phyloP scores from a whole-genome alignment of 2,329 filamentous ascomycete genomes.

The Mycocentrospora acerina region DNA sequence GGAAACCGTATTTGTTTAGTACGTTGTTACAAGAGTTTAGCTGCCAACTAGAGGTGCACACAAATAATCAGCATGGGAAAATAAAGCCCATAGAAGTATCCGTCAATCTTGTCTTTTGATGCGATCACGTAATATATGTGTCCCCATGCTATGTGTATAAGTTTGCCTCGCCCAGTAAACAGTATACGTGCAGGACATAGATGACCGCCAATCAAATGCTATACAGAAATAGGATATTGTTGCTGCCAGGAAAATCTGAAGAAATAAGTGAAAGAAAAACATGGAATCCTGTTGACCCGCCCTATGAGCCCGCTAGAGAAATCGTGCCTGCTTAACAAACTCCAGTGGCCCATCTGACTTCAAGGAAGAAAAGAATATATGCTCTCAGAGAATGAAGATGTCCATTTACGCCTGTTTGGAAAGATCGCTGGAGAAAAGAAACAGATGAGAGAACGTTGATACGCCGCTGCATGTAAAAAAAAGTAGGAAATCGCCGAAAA shows the following conservation, averaged over 20 bases:
- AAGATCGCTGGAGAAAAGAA: constrained; percentile 2
- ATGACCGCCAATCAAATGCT: constrained; percentile 7
- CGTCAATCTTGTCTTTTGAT: neutral
- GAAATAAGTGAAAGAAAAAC: constrained; percentile 10
- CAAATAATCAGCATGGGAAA: constrained; percentile 25
- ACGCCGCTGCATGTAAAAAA: neutral
- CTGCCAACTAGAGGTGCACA: constrained; percentile 17
- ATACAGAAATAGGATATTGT: constrained; percentile 2
- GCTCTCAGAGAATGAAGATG: neutral
- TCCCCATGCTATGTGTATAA: constrained; percentile 26
- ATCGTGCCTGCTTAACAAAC: constrained; percentile 20
- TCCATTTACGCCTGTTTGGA: constrained; percentile 13
- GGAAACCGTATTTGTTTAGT: too few relatives aligned
- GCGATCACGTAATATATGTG: constrained; percentile 6
- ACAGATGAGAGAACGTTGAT: neutral
- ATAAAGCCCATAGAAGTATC: constrained; percentile 12
- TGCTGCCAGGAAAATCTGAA: constrained; percentile 4
- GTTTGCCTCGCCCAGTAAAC: constrained; percentile 19
- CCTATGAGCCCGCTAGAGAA: too few relatives aligned
- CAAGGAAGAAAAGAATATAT: too few relatives aligned
- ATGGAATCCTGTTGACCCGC: constrained; percentile 5
- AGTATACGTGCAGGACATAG: constrained; percentile 5
- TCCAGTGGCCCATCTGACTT: constrained; percentile 1
- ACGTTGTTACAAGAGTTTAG: too few relatives aligned
- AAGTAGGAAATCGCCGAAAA: constrained; percentile 2